Percentiles rank a stretch among this genome's conserved stretches.
phyloP scores from a whole-genome alignment of 1,284 basidiomycete species.

The Apiotrichum domesticum region DNA sequence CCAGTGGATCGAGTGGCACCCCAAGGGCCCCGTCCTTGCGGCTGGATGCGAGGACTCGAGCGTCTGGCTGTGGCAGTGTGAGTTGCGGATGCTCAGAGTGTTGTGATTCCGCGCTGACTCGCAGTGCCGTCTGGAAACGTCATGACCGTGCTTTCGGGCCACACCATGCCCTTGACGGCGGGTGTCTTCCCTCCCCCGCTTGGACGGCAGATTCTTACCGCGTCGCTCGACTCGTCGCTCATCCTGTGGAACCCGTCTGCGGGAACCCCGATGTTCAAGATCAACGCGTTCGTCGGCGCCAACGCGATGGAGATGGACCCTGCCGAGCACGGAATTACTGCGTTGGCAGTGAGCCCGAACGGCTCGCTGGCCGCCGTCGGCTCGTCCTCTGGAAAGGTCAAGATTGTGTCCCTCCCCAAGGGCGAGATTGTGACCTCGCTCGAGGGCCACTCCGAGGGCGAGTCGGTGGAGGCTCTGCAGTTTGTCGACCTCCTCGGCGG shows the following conservation, averaged over 20 bases:
- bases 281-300: constrained; percentile 44
- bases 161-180: constrained; percentile 75
- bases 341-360: constrained; percentile 73
- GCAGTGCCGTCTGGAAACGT: constrained; percentile 85
- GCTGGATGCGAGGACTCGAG: constrained; percentile 91
- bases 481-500: constrained; percentile 72
- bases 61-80: constrained; percentile 97
- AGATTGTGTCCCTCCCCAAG: constrained; percentile 77
- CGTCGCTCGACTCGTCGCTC: constrained; percentile 73
- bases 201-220: constrained; percentile 82
- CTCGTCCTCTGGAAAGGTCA: constrained; percentile 71
- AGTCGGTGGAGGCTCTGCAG: constrained; percentile 81
- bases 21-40: constrained; percentile 79
- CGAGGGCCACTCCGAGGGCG: constrained; percentile 77
- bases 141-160: constrained; percentile 93
- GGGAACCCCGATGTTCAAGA: constrained; percentile 60
- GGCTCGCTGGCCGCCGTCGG: constrained; percentile 85
- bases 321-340: constrained; percentile 68
- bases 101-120: not conserved
- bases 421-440: constrained; percentile 76
- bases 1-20: constrained; percentile 94
- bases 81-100: constrained; percentile 4
- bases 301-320: constrained; percentile 54
- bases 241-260: constrained; percentile 86
- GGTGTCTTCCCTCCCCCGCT: constrained; percentile 68